Evolutionary conservation across 768 basidiomycete genomes (phyloP), one percentile per base, ranked within the genome.

Genomic region (Auricularia heimuer): DNA sequence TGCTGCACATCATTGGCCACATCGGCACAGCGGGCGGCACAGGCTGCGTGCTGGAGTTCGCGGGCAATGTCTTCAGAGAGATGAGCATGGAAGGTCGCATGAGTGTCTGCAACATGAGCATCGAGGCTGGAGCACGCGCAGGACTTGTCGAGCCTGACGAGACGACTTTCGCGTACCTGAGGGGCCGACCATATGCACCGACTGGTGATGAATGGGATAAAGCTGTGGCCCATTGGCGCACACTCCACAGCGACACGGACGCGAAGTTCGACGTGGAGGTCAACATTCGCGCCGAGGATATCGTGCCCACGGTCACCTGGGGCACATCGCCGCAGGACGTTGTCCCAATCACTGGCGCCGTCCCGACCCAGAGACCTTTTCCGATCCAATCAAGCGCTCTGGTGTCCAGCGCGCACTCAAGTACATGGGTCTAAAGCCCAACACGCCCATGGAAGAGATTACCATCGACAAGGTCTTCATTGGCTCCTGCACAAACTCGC

Each of bases 71-170:
- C 63, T 90, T 93, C 77, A 86, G 90, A 65, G 81, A 79, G 24
- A 86, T 93, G 71, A 88, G 87, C 71, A 92, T 94, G 90, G 93
- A 95, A 74, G 91, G 89, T 47, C 85, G 92, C 61, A 92, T 90
- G 89, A 90, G 87, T 71, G 86, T 87, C 67, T 94, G 92, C 78
- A 95, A 95, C 77, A 94, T 95, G 93, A 94, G 92, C 66, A 94
- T 95, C 71, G 93, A 95, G 75, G 93, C 87, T 64, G 93, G 93
- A 70, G 93, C 93, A 69, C 85, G 93, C 70, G 93, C 93, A 10
- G 92, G 92, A 62, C 93, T 95, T 92, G 83, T 95, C 65, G 92
- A 91, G n/a, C 92, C 93, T 1, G 93, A 95, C 72, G 88, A 94
- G 34, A 78, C 87, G 66, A 95, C 93, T 10, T 93, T 94, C 71